A percentile compares a stretch with the other conserved stretches of the same genome.
These are phyloP conservation scores for Microsporum canis DNA, from an alignment of 2,329 filamentous ascomycete genomes.

Conservation along the genomic window DNA sequence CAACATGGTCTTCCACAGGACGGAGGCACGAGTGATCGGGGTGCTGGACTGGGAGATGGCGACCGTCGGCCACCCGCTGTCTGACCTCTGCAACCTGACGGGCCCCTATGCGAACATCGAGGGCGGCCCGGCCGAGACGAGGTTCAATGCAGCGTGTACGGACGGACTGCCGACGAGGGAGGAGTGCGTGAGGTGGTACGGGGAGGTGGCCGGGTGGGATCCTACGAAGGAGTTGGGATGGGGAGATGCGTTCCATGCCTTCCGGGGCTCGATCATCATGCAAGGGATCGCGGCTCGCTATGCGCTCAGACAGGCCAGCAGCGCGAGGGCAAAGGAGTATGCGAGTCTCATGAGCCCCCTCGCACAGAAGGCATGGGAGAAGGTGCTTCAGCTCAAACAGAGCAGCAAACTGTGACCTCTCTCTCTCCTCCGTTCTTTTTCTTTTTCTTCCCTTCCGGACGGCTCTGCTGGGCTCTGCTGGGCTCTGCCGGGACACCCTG, in stretches of 20 bases:
- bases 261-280: conserved; percentile 51
- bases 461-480: not conserved
- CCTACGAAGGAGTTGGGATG: conserved; percentile 47
- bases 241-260: conserved; percentile 53
- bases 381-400: conserved; percentile 46
- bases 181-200: conserved; percentile 55
- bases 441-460: not conserved
- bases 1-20: conserved; percentile 81
- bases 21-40: conserved; percentile 76
- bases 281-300: conserved; percentile 90
- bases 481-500: not conserved
- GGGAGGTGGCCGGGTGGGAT: conserved; percentile 59
- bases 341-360: conserved; percentile 57
- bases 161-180: conserved; percentile 54
- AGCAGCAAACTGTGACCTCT: not conserved
- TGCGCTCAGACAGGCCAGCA: conserved; percentile 79
- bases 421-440: not conserved
- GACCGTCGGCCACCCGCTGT: conserved; percentile 89
- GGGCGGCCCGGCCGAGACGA: conserved; percentile 27
- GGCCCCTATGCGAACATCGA: conserved; percentile 30
- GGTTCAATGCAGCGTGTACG: conserved; percentile 51
- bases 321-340: conserved; percentile 64
- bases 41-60: conserved; percentile 99
- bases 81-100: conserved; percentile 72
- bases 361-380: conserved; percentile 66